A percentile compares a stretch with the other conserved stretches of the same genome.
Conservation (phyloP, 768 basidiomycete species). For the Multifurca ochricompacta region DNA sequence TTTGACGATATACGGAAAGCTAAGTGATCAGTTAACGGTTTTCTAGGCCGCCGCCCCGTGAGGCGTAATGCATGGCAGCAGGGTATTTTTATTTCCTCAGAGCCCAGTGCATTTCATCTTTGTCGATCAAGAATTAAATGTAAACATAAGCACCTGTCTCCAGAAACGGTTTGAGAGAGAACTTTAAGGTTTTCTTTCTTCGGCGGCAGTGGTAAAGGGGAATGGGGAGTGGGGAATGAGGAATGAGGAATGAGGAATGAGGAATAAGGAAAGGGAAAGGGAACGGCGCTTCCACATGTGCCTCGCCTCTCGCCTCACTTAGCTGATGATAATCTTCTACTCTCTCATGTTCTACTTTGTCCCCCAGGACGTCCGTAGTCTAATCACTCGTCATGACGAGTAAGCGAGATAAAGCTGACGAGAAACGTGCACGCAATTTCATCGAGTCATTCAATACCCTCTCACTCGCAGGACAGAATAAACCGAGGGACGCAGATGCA, state of each 20-base stretch:
- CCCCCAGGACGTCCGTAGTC: not conserved
- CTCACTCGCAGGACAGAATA: slow-evolving; percentile 24
- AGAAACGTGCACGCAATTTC: slow-evolving; percentile 24
- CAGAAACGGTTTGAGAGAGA: too few relatives aligned
- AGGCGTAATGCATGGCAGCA: slow-evolving; percentile 51
- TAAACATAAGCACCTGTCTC: slow-evolving; percentile 3
- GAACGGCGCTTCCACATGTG: too few relatives aligned
- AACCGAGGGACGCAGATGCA: not conserved
- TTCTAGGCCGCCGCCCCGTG: slow-evolving; percentile 53
- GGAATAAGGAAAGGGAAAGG: too few relatives aligned
- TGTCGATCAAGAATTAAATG: not conserved
- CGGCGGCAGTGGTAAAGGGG: not conserved
- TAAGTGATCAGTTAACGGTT: slow-evolving; percentile 48
- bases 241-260: too few relatives aligned
- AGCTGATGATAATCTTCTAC: too few relatives aligned
- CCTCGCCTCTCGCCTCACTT: too few relatives aligned
- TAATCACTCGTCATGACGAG: not conserved
- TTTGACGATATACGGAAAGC: not conserved
- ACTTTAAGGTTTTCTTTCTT: not conserved
- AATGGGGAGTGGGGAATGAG: too few relatives aligned
- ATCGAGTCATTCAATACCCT: slow-evolving; percentile 30
- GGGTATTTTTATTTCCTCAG: slow-evolving; percentile 33
- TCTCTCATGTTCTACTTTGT: too few relatives aligned
- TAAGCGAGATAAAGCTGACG: slow-evolving; percentile 2
- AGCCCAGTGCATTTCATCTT: slow-evolving; percentile 61